Evolutionary conservation across 345 rosid genomes (phyloP).

Genomic region (Ceriops zippeliana): DNA sequence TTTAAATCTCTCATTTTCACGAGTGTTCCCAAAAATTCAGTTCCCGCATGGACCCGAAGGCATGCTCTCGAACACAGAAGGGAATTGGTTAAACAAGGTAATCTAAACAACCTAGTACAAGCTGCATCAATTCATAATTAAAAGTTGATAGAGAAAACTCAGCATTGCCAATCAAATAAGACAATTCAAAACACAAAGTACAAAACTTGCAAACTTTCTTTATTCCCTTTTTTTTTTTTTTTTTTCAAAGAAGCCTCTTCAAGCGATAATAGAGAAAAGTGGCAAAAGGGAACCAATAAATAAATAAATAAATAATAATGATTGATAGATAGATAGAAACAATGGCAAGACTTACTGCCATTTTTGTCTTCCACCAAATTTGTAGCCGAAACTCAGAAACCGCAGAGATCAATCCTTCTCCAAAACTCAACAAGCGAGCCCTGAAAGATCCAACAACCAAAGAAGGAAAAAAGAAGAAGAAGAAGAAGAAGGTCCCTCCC

Average conservation of each 20-base stretch:
- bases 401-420: not conserved
- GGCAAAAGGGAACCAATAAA: not conserved
- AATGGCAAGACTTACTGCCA: constrained; percentile 55
- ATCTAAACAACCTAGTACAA: not conserved
- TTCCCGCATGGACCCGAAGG: not conserved
- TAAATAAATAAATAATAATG: no score
- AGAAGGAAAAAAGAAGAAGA: no score
- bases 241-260: no score
- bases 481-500: not conserved
- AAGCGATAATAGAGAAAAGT: not conserved
- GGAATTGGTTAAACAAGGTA: not conserved
- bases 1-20: not conserved
- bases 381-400: constrained; percentile 8
- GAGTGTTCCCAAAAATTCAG: not conserved
- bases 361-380: constrained; percentile 24
- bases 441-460: not conserved
- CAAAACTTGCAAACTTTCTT: not conserved
- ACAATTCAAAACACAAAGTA: not conserved
- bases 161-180: constrained; percentile 11
- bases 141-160: not conserved
- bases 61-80: not conserved
- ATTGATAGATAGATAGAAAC: not conserved
- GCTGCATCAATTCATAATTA: not conserved
- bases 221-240: no score
- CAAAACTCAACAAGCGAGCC: not conserved